Evolutionary conservation across 2,329 filamentous ascomycete genomes (phyloP), one percentile per base, ranked within the genome.

Genomic region (Blastomyces gilchristii): DNA sequence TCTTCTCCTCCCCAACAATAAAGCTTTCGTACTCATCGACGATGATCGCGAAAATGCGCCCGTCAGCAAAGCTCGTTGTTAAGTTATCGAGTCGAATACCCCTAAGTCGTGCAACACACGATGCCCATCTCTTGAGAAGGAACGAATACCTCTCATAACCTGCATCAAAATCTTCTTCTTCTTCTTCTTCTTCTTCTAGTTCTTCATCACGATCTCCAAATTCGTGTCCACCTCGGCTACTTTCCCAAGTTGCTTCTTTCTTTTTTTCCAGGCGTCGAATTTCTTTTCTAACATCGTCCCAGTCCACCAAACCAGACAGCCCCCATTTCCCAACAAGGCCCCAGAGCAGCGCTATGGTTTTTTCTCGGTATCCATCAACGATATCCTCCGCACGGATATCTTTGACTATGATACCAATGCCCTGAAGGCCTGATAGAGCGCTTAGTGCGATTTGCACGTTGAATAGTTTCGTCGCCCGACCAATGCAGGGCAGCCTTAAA

Each of bases 321-420:
- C 83, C 83, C 74, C 81, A 83, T 71, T 79, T 80, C 50, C 81
- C 81, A 47, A 87, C 80, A 28, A 87, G 74, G 3, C 77, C 76
- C 84, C 84, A 87, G 5, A 88, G 75, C 11, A 87, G 74, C 5
- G 79, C 80, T 54, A 87, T 76, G 0, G 84, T 87, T 71, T 84
- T 86, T 68, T 87, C 85, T 9, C 85, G 80, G 67, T 86, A 83
- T 2, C 85, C 85, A 67, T 87, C 80, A 7, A 87, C 83, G 57
- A 87, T 81, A 62, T 87, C 83, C 49, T 83, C 80, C 0, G 84
- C 78, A 16, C 73, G 77, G 45, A 85, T 73, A 43, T 77, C 75
- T 28, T 74, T 71, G 6, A 78, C 70, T 14, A 81, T 75, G 14
- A 71, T 68, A 3, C 71, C 74, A 14, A 79, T 72, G 1, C 78